A percentile compares a stretch with the other conserved stretches of the same genome.
phyloP scores from a whole-genome alignment of 495 filamentous ascomycete genomes.

The Cercophora scortea region DNA sequence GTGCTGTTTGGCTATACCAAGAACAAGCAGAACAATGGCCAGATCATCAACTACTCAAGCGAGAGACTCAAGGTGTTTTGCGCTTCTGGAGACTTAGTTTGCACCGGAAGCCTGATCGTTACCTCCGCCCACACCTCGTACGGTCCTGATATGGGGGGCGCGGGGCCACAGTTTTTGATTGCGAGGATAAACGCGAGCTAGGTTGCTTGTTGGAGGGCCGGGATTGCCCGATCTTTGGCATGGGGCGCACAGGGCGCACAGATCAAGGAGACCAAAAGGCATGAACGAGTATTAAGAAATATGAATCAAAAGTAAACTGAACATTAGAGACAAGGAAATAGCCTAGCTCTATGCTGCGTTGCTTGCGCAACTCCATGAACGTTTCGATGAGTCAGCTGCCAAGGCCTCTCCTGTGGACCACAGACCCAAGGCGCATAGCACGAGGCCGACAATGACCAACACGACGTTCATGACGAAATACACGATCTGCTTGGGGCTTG shows the following conservation, averaged over 20 bases:
- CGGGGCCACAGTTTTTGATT: constrained; percentile 12
- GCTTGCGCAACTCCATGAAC: constrained; percentile 7
- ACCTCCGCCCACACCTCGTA: constrained; percentile 8
- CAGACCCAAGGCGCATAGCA: constrained; percentile 7
- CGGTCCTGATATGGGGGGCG: constrained; percentile 5
- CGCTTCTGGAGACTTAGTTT: constrained; percentile 44
- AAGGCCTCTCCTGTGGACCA: constrained; percentile 12
- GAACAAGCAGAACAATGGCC: constrained; percentile 41
- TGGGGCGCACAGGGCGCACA: no score
- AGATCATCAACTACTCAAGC: constrained; percentile 38
- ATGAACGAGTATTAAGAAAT: no score
- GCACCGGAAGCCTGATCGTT: constrained; percentile 43
- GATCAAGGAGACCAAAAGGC: no score
- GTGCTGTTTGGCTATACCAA: constrained; percentile 53
- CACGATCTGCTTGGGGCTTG: constrained; percentile 1
- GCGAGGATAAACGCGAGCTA: constrained; percentile 5
- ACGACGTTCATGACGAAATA: constrained; percentile 3
- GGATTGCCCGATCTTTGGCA: no score
- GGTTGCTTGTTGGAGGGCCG: no score
- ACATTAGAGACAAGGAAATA: no score
- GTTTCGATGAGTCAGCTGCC: constrained; percentile 2
- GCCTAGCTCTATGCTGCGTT: constrained; percentile 4
- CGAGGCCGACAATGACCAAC: constrained; percentile 3
- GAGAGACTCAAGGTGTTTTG: constrained; percentile 44
- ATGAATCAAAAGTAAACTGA: no score